Percentiles rank a stretch among this genome's conserved stretches.
Conservation (phyloP, 2,329 filamentous ascomycete species). For the Parascedosporium putredinis region DNA sequence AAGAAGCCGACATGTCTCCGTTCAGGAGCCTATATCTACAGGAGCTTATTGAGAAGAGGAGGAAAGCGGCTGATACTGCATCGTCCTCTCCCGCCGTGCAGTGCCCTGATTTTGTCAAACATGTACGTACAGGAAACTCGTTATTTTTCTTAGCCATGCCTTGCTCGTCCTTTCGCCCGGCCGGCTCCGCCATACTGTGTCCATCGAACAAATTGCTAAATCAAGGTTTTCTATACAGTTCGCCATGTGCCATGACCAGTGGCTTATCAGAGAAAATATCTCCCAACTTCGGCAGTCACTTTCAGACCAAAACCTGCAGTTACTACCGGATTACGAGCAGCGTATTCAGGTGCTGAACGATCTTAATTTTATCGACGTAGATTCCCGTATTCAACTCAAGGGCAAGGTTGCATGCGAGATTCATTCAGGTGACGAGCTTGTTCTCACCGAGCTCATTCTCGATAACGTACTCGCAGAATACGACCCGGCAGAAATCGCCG, state of each 20-base stretch:
- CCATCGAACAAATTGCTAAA: neutral
- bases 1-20: constrained; percentile 72
- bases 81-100: constrained; percentile 53
- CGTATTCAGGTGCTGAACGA: constrained; percentile 86
- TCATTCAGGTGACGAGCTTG: constrained; percentile 91
- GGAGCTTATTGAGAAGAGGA: constrained; percentile 65
- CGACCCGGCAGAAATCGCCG: constrained; percentile 92
- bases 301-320: constrained; percentile 91
- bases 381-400: constrained; percentile 83
- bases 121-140: too few relatives aligned
- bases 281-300: constrained; percentile 75
- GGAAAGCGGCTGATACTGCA: constrained; percentile 51
- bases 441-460: constrained; percentile 89
- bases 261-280: constrained; percentile 92
- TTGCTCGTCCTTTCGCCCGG: too few relatives aligned
- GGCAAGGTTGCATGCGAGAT: constrained; percentile 98
- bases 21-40: constrained; percentile 76
- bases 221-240: constrained; percentile 42
- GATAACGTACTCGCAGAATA: constrained; percentile 95
- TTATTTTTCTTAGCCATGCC: too few relatives aligned
- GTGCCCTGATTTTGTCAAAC: constrained; percentile 76
- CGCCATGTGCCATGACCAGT: constrained; percentile 92
- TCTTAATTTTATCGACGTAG: constrained; percentile 81
- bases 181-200: neutral
- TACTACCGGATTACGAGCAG: constrained; percentile 94